These are phyloP conservation scores for Astrocystis sublimbata DNA, from an alignment of 495 filamentous ascomycete genomes.

Conservation along the genomic window DNA sequence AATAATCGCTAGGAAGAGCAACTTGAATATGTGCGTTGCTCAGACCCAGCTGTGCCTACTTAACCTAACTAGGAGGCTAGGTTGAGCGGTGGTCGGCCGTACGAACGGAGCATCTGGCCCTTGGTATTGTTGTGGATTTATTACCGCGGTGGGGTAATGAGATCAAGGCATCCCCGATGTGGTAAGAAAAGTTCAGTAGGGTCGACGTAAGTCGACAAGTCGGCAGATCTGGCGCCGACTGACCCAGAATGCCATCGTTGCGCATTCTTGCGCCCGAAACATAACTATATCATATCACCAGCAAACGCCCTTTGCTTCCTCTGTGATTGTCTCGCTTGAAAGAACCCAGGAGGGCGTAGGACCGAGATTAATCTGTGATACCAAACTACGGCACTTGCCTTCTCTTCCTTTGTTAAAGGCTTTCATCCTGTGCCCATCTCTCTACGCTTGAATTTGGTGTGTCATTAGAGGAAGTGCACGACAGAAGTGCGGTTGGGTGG, in stretches of 20 bases:
- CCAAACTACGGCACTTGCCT: not conserved
- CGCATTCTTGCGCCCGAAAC: too few relatives aligned
- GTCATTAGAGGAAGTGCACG: not conserved
- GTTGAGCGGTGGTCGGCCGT: not conserved
- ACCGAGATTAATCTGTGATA: not conserved
- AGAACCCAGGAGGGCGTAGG: not conserved
- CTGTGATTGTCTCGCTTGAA: too few relatives aligned
- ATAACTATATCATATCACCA: too few relatives aligned
- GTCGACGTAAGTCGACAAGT: not conserved
- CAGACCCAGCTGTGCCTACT: too few relatives aligned
- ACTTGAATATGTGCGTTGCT: too few relatives aligned
- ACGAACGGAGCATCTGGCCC: not conserved
- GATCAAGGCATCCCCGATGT: not conserved
- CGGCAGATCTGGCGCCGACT: conserved; percentile 15
- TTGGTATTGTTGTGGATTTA: not conserved
- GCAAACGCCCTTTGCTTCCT: too few relatives aligned
- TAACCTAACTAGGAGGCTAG: not conserved
- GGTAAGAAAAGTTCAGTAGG: not conserved
- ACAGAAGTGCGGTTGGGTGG: not conserved
- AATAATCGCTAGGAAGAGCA: too few relatives aligned
- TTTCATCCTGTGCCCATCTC: not conserved
- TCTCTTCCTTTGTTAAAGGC: too few relatives aligned
- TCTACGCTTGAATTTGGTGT: not conserved
- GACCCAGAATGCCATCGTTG: too few relatives aligned
- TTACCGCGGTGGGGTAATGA: not conserved